phyloP scores from a whole-genome alignment of 352 stramenopile genomes.

The Phytophthora fragariae region DNA sequence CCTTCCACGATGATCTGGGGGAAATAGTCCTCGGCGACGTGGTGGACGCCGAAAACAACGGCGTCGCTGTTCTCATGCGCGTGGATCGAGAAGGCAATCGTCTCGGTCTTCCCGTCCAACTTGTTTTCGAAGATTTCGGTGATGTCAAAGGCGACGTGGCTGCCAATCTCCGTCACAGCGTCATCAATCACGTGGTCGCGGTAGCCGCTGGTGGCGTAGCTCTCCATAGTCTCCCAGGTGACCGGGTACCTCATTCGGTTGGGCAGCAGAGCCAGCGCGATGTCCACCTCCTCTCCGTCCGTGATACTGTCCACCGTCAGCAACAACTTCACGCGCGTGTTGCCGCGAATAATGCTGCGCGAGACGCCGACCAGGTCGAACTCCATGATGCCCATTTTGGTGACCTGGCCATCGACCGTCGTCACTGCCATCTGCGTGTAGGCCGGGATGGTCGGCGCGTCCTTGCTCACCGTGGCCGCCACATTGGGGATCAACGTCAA shows the following conservation, averaged over 20 bases:
- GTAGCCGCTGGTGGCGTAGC: slow-evolving; percentile 50
- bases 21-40: slow-evolving; percentile 73
- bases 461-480: slow-evolving; percentile 65
- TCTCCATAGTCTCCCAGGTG: slow-evolving; percentile 64
- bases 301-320: slow-evolving; percentile 71
- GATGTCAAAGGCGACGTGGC: slow-evolving; percentile 81
- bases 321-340: slow-evolving; percentile 77
- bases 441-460: slow-evolving; percentile 45
- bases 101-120: slow-evolving; percentile 51
- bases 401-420: slow-evolving; percentile 50
- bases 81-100: slow-evolving; percentile 74
- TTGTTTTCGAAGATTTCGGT: slow-evolving; percentile 74
- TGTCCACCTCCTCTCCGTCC: slow-evolving; percentile 51
- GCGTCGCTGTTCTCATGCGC: slow-evolving; percentile 56
- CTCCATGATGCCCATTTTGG: slow-evolving; percentile 73
- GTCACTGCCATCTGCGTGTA: slow-evolving; percentile 70
- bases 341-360: slow-evolving; percentile 62
- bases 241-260: slow-evolving; percentile 61
- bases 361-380: slow-evolving; percentile 77
- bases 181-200: slow-evolving; percentile 64
- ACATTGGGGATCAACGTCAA: slow-evolving; percentile 70
- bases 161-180: slow-evolving; percentile 58
- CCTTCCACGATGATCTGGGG: slow-evolving; percentile 83
- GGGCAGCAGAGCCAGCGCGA: slow-evolving; percentile 58
- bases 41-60: slow-evolving; percentile 64